Evolutionary conservation across 345 rosid genomes (phyloP).

Genomic region (Hypericum perforatum): DNA sequence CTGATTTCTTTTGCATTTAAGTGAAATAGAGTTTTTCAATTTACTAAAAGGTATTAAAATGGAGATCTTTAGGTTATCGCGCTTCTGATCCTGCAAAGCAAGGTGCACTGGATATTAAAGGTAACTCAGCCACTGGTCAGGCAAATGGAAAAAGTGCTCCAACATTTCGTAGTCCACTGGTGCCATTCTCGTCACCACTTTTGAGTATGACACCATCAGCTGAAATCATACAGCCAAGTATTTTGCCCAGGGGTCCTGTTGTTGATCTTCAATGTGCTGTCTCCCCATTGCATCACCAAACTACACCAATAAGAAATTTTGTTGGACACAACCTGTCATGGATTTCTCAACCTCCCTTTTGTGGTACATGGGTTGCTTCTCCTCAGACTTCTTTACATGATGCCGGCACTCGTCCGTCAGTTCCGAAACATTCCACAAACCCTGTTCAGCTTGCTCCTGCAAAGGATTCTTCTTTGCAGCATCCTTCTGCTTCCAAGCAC

Average conservation of each 20-base stretch:
- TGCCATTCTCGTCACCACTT: slow-evolving; percentile 74
- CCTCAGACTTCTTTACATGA: slow-evolving; percentile 57
- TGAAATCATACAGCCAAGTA: slow-evolving; percentile 45
- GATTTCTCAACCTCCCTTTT: slow-evolving; percentile 68
- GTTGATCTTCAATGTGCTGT: slow-evolving; percentile 50
- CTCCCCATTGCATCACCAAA: slow-evolving; percentile 62
- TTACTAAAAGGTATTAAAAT: slow-evolving; percentile 3
- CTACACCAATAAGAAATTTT: slow-evolving; percentile 47
- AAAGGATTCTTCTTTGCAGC: slow-evolving; percentile 46
- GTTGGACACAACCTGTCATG: slow-evolving; percentile 56
- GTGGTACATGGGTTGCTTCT: slow-evolving; percentile 57
- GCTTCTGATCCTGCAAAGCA: slow-evolving; percentile 46
- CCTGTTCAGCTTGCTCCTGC: slow-evolving; percentile 46
- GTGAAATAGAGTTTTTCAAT: slow-evolving; percentile 6
- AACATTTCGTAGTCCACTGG: slow-evolving; percentile 38
- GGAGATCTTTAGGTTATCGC: slow-evolving; percentile 27
- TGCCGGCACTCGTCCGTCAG: slow-evolving; percentile 43
- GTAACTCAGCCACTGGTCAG: slow-evolving; percentile 39
- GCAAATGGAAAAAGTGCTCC: slow-evolving; percentile 46
- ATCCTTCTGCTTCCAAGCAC: slow-evolving; percentile 39
- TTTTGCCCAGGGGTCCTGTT: slow-evolving; percentile 49
- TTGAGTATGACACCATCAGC: slow-evolving; percentile 61
- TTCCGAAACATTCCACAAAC: slow-evolving; percentile 40
- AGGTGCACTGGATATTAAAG: slow-evolving; percentile 34
- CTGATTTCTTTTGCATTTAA: slow-evolving; percentile 3